phyloP scores from a whole-genome alignment of 345 rosid genomes.

The Hypericum androsaemum region DNA sequence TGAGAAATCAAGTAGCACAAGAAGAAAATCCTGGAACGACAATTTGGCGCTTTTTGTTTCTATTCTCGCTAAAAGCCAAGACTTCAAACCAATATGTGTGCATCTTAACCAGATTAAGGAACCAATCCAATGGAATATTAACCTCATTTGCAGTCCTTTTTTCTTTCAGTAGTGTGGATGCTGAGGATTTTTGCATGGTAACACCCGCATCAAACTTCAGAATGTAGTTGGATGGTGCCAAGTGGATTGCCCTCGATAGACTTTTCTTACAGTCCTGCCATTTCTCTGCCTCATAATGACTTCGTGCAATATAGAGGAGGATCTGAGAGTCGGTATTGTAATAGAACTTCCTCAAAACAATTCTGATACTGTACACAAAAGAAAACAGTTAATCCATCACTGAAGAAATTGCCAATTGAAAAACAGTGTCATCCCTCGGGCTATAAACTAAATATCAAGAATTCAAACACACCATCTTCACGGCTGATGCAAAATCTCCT shows the following conservation, averaged over 20 bases:
- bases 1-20: not conserved
- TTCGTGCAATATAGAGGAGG: conserved; percentile 90
- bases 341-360: conserved; percentile 89
- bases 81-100: too few relatives aligned
- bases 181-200: conserved; percentile 93
- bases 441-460: not conserved
- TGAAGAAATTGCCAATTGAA: conserved; percentile 1
- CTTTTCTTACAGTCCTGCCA: conserved; percentile 99
- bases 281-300: conserved; percentile 98
- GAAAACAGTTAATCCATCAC: conserved; percentile 6
- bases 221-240: conserved; percentile 85
- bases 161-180: conserved; percentile 86
- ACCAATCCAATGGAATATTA: conserved; percentile 2
- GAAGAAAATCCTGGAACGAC: not conserved
- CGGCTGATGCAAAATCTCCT: conserved; percentile 88
- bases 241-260: conserved; percentile 81
- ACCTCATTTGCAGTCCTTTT: conserved; percentile 94
- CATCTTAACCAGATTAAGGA: too few relatives aligned
- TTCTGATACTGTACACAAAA: conserved; percentile 75
- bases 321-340: conserved; percentile 80
- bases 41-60: too few relatives aligned
- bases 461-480: conserved; percentile 74
- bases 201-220: conserved; percentile 96
- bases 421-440: not conserved
- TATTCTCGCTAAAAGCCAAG: too few relatives aligned